Percentiles rank a stretch among this genome's conserved stretches.
phyloP scores from a whole-genome alignment of 345 rosid genomes.

The Theobroma cacao region DNA sequence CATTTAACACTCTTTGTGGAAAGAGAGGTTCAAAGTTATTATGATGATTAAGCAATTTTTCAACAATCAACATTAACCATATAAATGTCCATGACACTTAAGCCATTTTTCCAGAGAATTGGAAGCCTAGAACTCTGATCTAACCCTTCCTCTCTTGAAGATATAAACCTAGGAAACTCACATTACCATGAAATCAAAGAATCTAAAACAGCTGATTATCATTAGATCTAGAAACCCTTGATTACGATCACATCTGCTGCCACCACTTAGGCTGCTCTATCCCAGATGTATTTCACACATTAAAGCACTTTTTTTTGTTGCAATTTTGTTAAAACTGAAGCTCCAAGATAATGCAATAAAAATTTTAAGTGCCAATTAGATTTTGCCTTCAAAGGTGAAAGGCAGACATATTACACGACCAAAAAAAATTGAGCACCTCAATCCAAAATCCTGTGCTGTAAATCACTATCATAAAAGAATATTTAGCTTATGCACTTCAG shows the following conservation, averaged over 20 bases:
- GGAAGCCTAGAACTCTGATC: not conserved
- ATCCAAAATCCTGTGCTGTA: not conserved
- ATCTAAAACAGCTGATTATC: not conserved
- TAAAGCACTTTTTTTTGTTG: not conserved
- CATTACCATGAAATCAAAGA: not conserved
- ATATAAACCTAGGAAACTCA: not conserved
- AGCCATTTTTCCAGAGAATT: not conserved
- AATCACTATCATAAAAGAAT: not conserved
- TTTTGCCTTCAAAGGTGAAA: not conserved
- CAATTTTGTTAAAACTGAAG: not conserved
- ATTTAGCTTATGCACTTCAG: not conserved
- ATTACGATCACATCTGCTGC: not conserved
- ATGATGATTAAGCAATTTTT: not conserved
- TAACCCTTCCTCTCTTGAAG: not conserved
- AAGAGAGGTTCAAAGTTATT: not conserved
- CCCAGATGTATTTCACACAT: not conserved
- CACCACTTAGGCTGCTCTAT: not conserved
- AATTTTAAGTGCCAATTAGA: not conserved
- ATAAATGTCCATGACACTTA: not conserved
- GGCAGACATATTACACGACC: not conserved
- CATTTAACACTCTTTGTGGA: not conserved
- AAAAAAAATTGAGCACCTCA: not conserved
- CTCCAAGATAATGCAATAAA: not conserved
- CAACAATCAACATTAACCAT: not conserved
- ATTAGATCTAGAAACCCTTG: not conserved